These are phyloP conservation scores for Lentinula edodes DNA, from an alignment of 768 basidiomycete species.

Conservation along the genomic window DNA sequence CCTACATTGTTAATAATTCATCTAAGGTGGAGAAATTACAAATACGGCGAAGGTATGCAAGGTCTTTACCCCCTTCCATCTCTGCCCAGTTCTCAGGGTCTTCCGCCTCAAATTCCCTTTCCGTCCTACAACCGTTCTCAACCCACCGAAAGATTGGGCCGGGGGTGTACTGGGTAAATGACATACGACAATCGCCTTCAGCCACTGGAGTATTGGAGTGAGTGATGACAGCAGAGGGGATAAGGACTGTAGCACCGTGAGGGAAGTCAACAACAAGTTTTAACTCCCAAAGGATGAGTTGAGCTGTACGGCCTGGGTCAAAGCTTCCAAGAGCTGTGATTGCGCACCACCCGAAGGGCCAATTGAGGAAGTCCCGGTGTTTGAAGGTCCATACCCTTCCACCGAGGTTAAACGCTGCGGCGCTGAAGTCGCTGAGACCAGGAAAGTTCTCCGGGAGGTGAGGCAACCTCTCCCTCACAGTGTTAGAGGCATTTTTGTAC, in stretches of 20 bases:
- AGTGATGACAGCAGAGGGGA: background rate
- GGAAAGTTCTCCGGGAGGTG: too few relatives aligned
- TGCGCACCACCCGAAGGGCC: constrained; percentile 15
- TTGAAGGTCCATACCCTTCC: background rate
- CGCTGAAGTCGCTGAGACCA: too few relatives aligned
- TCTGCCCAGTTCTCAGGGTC: background rate
- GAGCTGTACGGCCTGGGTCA: constrained; percentile 2
- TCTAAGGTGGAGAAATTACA: background rate
- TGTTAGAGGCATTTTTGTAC: background rate
- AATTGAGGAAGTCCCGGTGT: constrained; percentile 17
- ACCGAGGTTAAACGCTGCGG: constrained; percentile 21
- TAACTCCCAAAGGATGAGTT: constrained; percentile 9
- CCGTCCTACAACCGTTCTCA: background rate
- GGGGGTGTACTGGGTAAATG: constrained; percentile 14
- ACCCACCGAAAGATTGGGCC: constrained; percentile 10
- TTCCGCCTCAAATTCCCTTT: background rate
- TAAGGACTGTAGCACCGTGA: constrained; percentile 10
- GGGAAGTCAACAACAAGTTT: background rate
- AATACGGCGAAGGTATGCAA: background rate
- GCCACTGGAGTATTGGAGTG: constrained; percentile 11
- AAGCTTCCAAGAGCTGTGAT: constrained; percentile 14
- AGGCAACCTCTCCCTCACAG: too few relatives aligned
- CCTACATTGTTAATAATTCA: background rate
- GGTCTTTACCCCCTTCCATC: background rate
- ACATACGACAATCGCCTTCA: background rate